These are phyloP conservation scores for Croton setiger DNA, from an alignment of 441 rosid species.

Conservation along the genomic window DNA sequence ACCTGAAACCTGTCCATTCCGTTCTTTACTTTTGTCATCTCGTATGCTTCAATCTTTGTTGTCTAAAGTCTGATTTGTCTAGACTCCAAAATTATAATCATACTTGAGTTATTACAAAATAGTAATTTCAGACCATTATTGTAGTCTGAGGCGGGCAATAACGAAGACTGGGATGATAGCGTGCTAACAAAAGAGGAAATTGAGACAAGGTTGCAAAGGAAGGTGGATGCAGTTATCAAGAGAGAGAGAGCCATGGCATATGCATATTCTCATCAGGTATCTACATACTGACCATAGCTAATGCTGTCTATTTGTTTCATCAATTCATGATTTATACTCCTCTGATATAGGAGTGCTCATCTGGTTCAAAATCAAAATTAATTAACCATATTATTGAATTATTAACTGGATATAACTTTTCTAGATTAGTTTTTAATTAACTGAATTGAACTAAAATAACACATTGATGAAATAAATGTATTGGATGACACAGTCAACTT, in stretches of 20 bases:
- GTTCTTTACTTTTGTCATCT: background rate
- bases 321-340: background rate
- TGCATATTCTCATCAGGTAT: constrained; percentile 90
- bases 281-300: background rate
- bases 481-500: too few species aligned
- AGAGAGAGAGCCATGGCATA: constrained; percentile 90
- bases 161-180: constrained; percentile 83
- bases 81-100: constrained; percentile 1
- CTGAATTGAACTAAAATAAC: too few species aligned
- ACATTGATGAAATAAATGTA: too few species aligned
- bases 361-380: too few species aligned
- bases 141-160: constrained; percentile 61
- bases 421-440: too few species aligned
- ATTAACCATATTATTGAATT: too few species aligned
- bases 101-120: background rate
- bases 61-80: background rate
- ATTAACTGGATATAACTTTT: too few species aligned
- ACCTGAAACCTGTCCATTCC: background rate
- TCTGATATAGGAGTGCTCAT: too few species aligned
- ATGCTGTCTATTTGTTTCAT: background rate
- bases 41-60: background rate
- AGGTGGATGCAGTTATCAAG: constrained; percentile 69
- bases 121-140: constrained; percentile 7
- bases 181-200: constrained; percentile 71
- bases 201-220: constrained; percentile 67